Evolutionary conservation across 805 yeast genomes (phyloP).

Genomic region (Metschnikowia colocasiae): DNA sequence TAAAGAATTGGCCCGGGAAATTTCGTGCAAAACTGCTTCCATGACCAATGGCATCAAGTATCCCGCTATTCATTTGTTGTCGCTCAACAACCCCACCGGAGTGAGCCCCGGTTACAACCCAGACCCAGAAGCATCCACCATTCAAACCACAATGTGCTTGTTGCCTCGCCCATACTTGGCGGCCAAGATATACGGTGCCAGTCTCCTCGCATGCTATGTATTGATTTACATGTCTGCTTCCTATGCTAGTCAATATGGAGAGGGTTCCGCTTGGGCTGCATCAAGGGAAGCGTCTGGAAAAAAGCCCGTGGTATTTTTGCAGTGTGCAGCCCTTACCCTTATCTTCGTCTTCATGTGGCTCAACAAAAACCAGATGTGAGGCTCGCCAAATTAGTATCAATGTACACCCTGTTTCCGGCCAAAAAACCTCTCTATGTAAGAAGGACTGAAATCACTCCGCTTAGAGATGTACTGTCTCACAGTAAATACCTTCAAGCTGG

Average conservation of each 20-base stretch:
- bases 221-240: slow-evolving; percentile 12
- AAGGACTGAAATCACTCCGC: slow-evolving; percentile 65
- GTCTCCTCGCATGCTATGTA: slow-evolving; percentile 10
- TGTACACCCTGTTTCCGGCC: slow-evolving; percentile 24
- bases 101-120: not conserved
- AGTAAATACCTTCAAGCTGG: slow-evolving; percentile 57
- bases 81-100: slow-evolving; percentile 51
- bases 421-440: slow-evolving; percentile 46
- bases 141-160: slow-evolving; percentile 49
- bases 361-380: slow-evolving; percentile 11
- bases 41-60: slow-evolving; percentile 86
- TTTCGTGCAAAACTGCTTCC: slow-evolving; percentile 83
- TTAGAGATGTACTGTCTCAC: slow-evolving; percentile 64
- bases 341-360: slow-evolving; percentile 4
- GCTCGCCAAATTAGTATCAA: not conserved
- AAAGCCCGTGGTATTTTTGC: not conserved
- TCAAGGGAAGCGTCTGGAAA: not conserved
- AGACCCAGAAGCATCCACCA: slow-evolving; percentile 16
- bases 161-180: slow-evolving; percentile 51
- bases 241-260: not conserved
- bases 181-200: slow-evolving; percentile 15
- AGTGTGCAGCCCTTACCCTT: slow-evolving; percentile 4
- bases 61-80: slow-evolving; percentile 84
- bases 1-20: slow-evolving; percentile 52
- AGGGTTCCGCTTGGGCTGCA: not conserved